Percentiles rank a stretch among this genome's conserved stretches.
phyloP scores from a whole-genome alignment of 208 protist genomes.

The Acanthamoeba castellanii region DNA sequence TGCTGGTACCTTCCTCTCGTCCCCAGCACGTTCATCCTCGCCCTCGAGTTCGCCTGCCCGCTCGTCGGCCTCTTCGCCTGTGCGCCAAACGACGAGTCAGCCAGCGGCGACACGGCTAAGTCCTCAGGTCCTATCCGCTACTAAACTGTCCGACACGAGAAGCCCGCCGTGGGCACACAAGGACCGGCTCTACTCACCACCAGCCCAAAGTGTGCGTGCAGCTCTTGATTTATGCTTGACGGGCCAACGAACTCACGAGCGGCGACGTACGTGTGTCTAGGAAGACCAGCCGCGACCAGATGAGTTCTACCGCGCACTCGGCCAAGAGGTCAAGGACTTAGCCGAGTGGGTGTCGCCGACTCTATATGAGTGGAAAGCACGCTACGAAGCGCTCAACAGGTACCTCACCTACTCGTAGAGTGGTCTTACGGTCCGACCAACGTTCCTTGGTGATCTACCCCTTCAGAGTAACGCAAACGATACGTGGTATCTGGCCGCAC shows the following conservation, averaged over 20 bases:
- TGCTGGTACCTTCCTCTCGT: not conserved
- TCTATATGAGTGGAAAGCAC: not conserved
- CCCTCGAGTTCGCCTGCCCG: not conserved
- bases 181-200: not conserved
- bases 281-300: not conserved
- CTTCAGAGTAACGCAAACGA: not conserved
- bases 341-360: conserved; percentile 1
- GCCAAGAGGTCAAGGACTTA: conserved; percentile 34
- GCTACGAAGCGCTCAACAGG: not conserved
- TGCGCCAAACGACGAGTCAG: not conserved
- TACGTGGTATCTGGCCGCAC: not conserved
- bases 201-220: not conserved
- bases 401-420: not conserved
- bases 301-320: not conserved
- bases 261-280: not conserved
- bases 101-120: not conserved
- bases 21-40: not conserved
- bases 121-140: not conserved
- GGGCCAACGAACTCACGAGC: too few relatives aligned
- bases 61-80: not conserved
- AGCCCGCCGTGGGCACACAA: not conserved
- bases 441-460: too few relatives aligned
- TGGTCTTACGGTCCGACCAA: not conserved
- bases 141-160: too few relatives aligned
- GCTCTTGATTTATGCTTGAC: too few relatives aligned